Base-by-base conservation (phyloP, 352 stramenopile genomes). In the Globisporangium megalacanthum region DNA sequence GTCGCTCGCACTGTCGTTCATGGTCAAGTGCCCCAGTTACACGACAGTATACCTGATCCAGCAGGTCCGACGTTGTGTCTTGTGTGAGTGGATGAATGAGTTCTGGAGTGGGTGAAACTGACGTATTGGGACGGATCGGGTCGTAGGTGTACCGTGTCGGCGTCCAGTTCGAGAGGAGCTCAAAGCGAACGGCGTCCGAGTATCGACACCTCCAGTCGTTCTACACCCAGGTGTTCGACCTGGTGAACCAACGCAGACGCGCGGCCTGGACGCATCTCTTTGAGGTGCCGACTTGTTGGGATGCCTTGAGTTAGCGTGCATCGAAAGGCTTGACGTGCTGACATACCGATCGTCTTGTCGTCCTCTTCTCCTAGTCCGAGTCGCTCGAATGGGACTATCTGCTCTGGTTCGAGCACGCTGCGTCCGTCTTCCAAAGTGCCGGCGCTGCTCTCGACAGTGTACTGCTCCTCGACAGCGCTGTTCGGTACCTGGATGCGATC, bases 11-110 rank as follows among this genome's bases (percentile, higher is more conserved):
- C 58, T 91, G 35, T 66, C 64, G 22, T 89, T 86, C 49, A 73
- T 91, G 72, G 50, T 79, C 11, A 85, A 86, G 58, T 91, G 83
- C 39, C 68, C 80, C 11, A 83, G 64, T 9, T 93, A 93, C 53
- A 72, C 69, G 20, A 61, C 70, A 5, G 44, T 63, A 20, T 89
- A 90, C 33, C 72, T 78, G 59, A 73, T 88, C 29, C 78, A 90
- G 41, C 83, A 90, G 73, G 69, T 77, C n/a, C 4, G 45, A 33
- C 31, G 46, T 15, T 35, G 35, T 39, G 41, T 5, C 2, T 20
- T 55, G 47, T 47, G 20, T 7, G 41, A 20, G 15, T 47, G 41
- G 15, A 39, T 13, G 10, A 8, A 8, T 8, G 35, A 13, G 35
- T 13, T 13, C 35, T 39, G 6, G 35, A 5, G 1, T 39, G 35